Conservation (phyloP, 1,139 yeast species). For the Geotrichum australiense region DNA sequence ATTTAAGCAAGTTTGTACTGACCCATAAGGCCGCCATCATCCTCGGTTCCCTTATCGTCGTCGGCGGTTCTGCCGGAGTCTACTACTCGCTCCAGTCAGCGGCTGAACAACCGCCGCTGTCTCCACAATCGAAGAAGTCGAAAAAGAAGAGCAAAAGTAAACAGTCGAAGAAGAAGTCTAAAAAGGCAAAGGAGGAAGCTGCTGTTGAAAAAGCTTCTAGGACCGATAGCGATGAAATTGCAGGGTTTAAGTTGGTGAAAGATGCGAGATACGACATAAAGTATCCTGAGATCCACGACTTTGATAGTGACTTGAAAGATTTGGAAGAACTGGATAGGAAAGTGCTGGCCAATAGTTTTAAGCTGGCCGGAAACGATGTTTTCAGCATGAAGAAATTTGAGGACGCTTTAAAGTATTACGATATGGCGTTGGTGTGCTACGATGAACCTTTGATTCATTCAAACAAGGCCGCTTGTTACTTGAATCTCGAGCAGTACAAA, state of each 20-base stretch:
- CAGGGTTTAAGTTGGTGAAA: conserved; percentile 24
- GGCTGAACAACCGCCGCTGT: not conserved
- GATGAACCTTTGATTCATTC: conserved; percentile 89
- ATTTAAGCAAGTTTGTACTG: conserved; percentile 22
- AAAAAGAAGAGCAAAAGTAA: conserved; percentile 29
- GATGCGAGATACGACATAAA: conserved; percentile 26
- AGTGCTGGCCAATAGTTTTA: conserved; percentile 67
- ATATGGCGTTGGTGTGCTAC: conserved; percentile 61
- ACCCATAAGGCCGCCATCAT: conserved; percentile 30
- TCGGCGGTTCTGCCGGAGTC: conserved; percentile 31
- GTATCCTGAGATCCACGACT: conserved; percentile 31
- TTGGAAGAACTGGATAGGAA: conserved; percentile 53
- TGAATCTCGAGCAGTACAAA: conserved; percentile 69
- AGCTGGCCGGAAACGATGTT: conserved; percentile 81
- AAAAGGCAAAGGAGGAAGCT: conserved; percentile 18
- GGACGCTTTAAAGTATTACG: conserved; percentile 68
- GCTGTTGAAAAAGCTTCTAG: conserved; percentile 2
- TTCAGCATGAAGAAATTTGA: conserved; percentile 57
- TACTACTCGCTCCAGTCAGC: conserved; percentile 23
- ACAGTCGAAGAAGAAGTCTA: conserved; percentile 25
- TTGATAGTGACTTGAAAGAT: conserved; percentile 38
- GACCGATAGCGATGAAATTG: conserved; percentile 16
- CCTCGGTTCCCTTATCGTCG: conserved; percentile 30
- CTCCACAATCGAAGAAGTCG: conserved; percentile 18
- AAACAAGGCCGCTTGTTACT: conserved; percentile 92